Conservation (phyloP, 805 yeast species). For the Ogataea nitratoaversa region DNA sequence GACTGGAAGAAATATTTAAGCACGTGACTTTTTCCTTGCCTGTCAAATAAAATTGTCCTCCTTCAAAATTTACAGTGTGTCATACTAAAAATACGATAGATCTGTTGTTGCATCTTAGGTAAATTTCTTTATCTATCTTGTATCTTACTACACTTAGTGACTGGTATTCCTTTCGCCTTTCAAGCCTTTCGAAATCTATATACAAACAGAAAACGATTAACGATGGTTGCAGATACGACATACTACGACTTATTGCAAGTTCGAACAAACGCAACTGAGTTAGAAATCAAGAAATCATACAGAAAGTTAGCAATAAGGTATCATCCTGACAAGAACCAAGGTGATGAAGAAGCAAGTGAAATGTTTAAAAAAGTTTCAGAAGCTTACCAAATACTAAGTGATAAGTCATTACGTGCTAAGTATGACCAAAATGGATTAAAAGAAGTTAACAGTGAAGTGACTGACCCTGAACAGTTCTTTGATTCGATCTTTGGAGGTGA, state of each 20-base stretch:
- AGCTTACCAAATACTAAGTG: constrained; percentile 79
- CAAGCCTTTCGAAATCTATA: too few species aligned
- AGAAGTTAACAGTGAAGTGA: constrained; percentile 53
- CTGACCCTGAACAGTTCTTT: constrained; percentile 85
- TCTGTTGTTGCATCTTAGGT: too few species aligned
- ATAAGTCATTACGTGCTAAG: constrained; percentile 57
- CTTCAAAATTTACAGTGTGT: too few species aligned
- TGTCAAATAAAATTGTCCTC: too few species aligned
- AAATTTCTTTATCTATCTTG: too few species aligned
- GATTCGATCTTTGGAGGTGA: constrained; percentile 82
- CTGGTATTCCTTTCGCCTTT: too few species aligned
- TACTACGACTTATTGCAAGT: constrained; percentile 83
- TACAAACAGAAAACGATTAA: too few species aligned
- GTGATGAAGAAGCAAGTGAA: constrained; percentile 83
- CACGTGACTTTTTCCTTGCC: too few species aligned
- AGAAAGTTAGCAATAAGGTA: constrained; percentile 82
- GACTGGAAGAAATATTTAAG: too few species aligned
- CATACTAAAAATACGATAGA: too few species aligned
- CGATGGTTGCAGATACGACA: constrained; percentile 78
- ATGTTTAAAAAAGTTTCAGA: constrained; percentile 74
- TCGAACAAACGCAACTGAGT: constrained; percentile 60
- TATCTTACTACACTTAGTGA: too few species aligned
- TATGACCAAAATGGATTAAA: constrained; percentile 76
- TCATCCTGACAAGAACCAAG: constrained; percentile 97
- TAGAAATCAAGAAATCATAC: constrained; percentile 90